These are phyloP conservation scores for Hygrocybe punicea DNA, from an alignment of 768 basidiomycete genomes.

Conservation along the genomic window DNA sequence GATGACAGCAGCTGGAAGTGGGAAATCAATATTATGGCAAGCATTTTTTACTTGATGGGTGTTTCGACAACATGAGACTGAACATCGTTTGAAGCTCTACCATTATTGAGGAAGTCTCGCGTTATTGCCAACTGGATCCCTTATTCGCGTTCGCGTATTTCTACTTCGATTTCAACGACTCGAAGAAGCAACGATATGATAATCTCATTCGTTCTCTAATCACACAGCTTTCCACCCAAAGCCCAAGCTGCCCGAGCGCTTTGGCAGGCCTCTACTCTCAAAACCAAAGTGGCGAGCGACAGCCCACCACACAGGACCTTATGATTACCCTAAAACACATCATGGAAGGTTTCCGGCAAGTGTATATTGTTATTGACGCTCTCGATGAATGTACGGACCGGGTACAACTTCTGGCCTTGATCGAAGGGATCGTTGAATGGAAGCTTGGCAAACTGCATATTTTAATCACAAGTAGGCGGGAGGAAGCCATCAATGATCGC, in stretches of 20 bases:
- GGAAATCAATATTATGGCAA: not conserved
- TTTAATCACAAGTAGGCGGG: slow-evolving; percentile 16
- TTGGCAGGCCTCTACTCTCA: not conserved
- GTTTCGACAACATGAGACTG: not conserved
- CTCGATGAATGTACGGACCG: slow-evolving; percentile 23
- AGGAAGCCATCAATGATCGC: slow-evolving; percentile 7
- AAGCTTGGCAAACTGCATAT: slow-evolving; percentile 4
- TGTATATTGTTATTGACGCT: slow-evolving; percentile 20
- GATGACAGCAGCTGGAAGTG: not conserved
- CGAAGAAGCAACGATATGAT: slow-evolving; percentile 5
- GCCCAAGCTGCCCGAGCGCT: not conserved
- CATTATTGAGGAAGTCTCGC: not conserved
- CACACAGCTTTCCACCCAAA: slow-evolving; percentile 14
- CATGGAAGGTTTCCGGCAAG: slow-evolving; percentile 4
- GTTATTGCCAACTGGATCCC: not conserved
- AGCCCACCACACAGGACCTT: slow-evolving; percentile 5
- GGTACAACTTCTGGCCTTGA: slow-evolving; percentile 6
- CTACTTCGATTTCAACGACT: slow-evolving; percentile 21
- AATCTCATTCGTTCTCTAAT: slow-evolving; percentile 19
- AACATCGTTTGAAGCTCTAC: not conserved
- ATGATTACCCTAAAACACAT: slow-evolving; percentile 10
- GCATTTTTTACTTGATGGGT: too few relatives aligned
- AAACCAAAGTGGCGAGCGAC: not conserved
- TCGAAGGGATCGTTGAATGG: slow-evolving; percentile 6
- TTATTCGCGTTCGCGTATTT: slow-evolving; percentile 14